Percentiles rank a stretch among this genome's conserved stretches.
These are phyloP conservation scores for Populus pruinosa DNA, from an alignment of 345 rosid genomes.

Conservation along the genomic window DNA sequence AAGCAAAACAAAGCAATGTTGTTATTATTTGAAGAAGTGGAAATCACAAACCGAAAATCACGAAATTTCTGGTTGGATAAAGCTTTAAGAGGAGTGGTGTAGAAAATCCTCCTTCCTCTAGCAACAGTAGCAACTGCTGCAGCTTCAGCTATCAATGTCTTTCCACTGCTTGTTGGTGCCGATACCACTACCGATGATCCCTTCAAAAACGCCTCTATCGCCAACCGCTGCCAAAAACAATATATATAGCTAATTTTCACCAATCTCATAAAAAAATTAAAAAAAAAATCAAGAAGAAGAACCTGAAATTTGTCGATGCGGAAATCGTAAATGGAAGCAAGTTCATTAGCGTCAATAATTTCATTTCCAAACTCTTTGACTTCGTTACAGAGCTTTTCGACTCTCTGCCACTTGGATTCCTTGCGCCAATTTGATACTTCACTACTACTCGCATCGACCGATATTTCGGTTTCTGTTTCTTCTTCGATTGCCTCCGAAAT, in stretches of 20 bases:
- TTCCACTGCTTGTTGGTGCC: slow-evolving; percentile 95
- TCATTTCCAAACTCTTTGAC: slow-evolving; percentile 67
- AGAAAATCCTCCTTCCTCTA: slow-evolving; percentile 72
- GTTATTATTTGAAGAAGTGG: neutral
- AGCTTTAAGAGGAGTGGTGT: slow-evolving; percentile 96
- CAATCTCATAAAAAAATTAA: neutral
- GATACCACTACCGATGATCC: slow-evolving; percentile 92
- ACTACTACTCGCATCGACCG: slow-evolving; percentile 19
- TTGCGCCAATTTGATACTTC: slow-evolving; percentile 28
- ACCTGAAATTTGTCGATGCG: slow-evolving; percentile 97
- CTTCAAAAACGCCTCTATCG: slow-evolving; percentile 73
- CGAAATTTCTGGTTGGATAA: slow-evolving; percentile 96
- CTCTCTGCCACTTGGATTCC: slow-evolving; percentile 63
- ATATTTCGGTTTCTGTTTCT: slow-evolving; percentile 49
- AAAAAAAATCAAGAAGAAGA: neutral
- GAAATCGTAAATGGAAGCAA: slow-evolving; percentile 71
- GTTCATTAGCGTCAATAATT: slow-evolving; percentile 72
- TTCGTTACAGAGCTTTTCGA: slow-evolving; percentile 64
- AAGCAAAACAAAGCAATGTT: neutral
- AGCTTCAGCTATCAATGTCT: slow-evolving; percentile 96
- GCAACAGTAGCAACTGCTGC: slow-evolving; percentile 90
- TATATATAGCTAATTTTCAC: neutral
- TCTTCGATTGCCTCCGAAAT: slow-evolving; percentile 33
- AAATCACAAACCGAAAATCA: slow-evolving; percentile 63
- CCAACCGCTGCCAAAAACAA: slow-evolving; percentile 49